Base-by-base conservation (phyloP, 1,284 basidiomycete genomes). In the Ceratorhiza oryzae-sativae region DNA sequence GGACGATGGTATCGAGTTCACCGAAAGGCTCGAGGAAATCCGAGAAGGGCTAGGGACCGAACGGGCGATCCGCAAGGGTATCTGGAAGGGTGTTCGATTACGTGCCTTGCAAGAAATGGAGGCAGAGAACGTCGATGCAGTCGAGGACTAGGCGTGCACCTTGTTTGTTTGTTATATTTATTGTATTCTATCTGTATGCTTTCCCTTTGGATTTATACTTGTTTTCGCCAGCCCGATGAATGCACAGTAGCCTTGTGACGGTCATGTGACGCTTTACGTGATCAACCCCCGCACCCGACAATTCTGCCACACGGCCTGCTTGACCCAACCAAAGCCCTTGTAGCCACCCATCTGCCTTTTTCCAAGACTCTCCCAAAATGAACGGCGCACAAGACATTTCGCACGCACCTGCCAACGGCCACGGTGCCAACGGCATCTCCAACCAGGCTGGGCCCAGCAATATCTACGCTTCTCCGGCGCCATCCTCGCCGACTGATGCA, bases 1-100 rank as follows among this genome's bases (percentile, higher is more conserved):
- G 77, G 92, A 93, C 77, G 92, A 93, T 76, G 89, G 88, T 3
- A 83, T 91, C 58, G 91, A 93, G 78, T 93, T 93, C 77, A 86
- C 88, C 3, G 92, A 93, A 77, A 85, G 91, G 30, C 79, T 93
- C 71, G 86, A 90, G 76, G 91, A 93, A 78, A 91, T 93, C 68
- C 81, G 92, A 62, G 91, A 93, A 76, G 86, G 86, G 0, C 78
- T 93, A 63, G 92, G 92, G 2, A 88, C 90, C 75, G 84, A 88
- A 51, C 82, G 87, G 65, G 85, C 85, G 3, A 90, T 93, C 78
- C 83, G 91, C 73, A 84, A 89, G 77, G 83, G 84, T 5, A 83
- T 93, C 23, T 93, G 92, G 92, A 85, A 87, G 73, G 79, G 88
- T 79, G 88, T 92, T 63, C 85, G 92, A 71, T 86, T 88, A 78